A percentile compares a stretch with the other conserved stretches of the same genome.
Conservation (phyloP, 1,284 basidiomycete species). For the Rhodotorula glutinis region DNA sequence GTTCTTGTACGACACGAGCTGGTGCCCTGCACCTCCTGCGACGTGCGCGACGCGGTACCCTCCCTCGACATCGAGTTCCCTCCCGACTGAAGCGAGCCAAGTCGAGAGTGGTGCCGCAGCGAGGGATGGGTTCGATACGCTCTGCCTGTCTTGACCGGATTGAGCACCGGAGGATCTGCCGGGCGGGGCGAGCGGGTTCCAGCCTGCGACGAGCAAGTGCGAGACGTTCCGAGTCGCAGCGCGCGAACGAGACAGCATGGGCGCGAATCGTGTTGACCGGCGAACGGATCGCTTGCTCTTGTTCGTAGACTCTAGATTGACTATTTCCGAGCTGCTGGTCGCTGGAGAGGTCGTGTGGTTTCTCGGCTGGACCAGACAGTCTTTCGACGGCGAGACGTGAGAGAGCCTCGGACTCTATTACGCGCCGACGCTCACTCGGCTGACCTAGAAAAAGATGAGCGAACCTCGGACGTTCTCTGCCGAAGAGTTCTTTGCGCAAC, state of each 20-base stretch:
- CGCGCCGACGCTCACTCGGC: too few relatives aligned
- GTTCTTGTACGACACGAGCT: constrained; percentile 31
- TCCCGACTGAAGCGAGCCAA: constrained; percentile 33
- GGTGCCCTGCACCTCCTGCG: constrained; percentile 29
- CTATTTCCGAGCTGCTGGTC: too few relatives aligned
- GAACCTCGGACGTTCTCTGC: constrained; percentile 56
- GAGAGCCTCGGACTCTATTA: too few relatives aligned
- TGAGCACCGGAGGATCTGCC: neutral
- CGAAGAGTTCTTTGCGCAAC: constrained; percentile 79
- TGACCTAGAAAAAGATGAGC: neutral
- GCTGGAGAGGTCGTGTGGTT: too few relatives aligned
- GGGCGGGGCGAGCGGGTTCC: constrained; percentile 36
- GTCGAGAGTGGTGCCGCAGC: constrained; percentile 16
- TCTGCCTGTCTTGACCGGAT: constrained; percentile 3
- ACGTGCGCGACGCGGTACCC: constrained; percentile 2
- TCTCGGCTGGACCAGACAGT: too few relatives aligned
- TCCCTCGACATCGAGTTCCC: constrained; percentile 20
- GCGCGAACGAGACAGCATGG: neutral
- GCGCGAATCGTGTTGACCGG: too few relatives aligned
- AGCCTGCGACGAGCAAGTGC: constrained; percentile 33
- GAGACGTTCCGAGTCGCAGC: constrained; percentile 16
- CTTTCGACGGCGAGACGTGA: too few relatives aligned
- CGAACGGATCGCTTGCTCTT: too few relatives aligned
- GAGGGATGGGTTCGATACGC: constrained; percentile 27
- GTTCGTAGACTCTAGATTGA: too few relatives aligned